phyloP scores from a whole-genome alignment of 805 yeast genomes.

The Saccharomyces paradoxus region DNA sequence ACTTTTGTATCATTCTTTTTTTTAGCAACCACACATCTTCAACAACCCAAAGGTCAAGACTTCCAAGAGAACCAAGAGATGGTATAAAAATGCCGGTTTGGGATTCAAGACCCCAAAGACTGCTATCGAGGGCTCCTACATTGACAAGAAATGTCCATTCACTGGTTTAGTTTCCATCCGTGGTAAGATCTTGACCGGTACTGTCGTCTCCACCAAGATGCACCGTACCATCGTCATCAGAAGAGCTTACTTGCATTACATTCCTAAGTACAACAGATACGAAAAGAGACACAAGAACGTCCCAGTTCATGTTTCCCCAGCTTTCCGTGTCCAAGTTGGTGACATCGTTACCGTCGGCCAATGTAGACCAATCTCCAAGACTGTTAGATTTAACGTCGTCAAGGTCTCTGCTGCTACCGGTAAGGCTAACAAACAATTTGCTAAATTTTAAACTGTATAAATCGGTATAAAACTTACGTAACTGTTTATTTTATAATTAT shows the following conservation, averaged over 20 bases:
- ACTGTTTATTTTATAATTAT: constrained; percentile 11
- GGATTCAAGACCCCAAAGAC: constrained; percentile 99
- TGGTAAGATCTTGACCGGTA: constrained; percentile 98
- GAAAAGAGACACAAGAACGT: constrained; percentile 99
- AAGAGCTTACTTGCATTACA: constrained; percentile 99
- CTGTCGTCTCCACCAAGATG: constrained; percentile 99
- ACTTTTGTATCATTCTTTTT: background rate
- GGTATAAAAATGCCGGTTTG: constrained; percentile 99
- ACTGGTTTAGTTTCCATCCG: constrained; percentile 95
- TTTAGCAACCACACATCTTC: constrained; percentile 99
- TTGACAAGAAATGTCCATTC: constrained; percentile 99
- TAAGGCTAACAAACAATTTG: constrained; percentile 86
- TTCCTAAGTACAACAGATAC: constrained; percentile 99
- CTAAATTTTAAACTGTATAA: constrained; percentile 72
- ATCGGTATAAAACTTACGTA: background rate
- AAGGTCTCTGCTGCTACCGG: constrained; percentile 86
- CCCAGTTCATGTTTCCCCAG: constrained; percentile 99
- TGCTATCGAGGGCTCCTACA: constrained; percentile 97
- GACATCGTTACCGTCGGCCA: constrained; percentile 99
- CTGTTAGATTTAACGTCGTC: constrained; percentile 99
- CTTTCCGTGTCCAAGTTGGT: constrained; percentile 99
- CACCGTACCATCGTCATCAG: constrained; percentile 99
- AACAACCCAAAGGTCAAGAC: constrained; percentile 99
- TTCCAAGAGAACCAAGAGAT: constrained; percentile 98
- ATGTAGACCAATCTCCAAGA: constrained; percentile 99